phyloP scores from a whole-genome alignment of 2,329 filamentous ascomycete species.

The Phoma sp. region DNA sequence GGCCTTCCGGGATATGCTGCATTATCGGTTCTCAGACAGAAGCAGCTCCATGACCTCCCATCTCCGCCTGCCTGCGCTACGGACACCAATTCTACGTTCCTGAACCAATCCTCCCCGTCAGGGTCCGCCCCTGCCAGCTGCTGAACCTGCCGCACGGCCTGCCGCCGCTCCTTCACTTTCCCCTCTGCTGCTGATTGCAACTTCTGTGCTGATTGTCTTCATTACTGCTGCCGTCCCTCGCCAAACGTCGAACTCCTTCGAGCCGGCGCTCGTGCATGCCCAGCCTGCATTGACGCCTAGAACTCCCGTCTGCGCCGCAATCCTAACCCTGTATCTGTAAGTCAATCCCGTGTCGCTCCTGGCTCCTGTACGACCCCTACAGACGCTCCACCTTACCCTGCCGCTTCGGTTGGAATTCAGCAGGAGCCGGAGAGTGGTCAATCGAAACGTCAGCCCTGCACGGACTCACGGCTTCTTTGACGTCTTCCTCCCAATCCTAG shows the following conservation, averaged over 20 bases:
- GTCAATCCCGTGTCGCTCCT: constrained; percentile 33
- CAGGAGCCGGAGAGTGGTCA: constrained; percentile 42
- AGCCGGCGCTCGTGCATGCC: constrained; percentile 30
- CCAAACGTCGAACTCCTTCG: constrained; percentile 28
- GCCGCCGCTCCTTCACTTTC: constrained; percentile 32
- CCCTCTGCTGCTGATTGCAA: constrained; percentile 30
- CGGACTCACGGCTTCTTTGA: constrained; percentile 46
- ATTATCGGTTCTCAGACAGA: constrained; percentile 44
- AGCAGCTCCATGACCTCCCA: constrained; percentile 44
- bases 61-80: constrained; percentile 7
- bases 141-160: constrained; percentile 37
- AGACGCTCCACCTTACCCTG: constrained; percentile 33
- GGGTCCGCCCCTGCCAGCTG: constrained; percentile 31
- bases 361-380: constrained; percentile 27
- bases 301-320: constrained; percentile 40
- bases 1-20: constrained; percentile 30
- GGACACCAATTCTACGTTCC: constrained; percentile 28
- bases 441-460: constrained; percentile 48
- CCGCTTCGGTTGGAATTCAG: constrained; percentile 42
- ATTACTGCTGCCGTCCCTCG: constrained; percentile 43
- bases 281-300: constrained; percentile 31
- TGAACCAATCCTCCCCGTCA: constrained; percentile 24
- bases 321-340: constrained; percentile 37
- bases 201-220: constrained; percentile 37
- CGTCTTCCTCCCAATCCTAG: constrained; percentile 41